Conservation (phyloP, 805 yeast genomes). For the Ascoidea tarda region DNA sequence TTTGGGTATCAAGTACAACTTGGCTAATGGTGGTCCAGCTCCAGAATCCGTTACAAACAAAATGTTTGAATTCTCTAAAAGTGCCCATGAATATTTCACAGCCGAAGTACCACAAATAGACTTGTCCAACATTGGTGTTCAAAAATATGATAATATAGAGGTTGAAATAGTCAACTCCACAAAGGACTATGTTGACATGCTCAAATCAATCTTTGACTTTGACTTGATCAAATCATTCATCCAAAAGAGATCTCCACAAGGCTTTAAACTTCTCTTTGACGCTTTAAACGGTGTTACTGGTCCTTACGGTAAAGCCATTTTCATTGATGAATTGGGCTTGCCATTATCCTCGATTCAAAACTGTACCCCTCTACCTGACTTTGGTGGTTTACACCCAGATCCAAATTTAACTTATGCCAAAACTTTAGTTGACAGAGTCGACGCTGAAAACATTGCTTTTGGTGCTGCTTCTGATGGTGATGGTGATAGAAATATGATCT, state of each 20-base stretch:
- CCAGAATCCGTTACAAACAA: constrained; percentile 88
- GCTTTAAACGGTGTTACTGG: constrained; percentile 94
- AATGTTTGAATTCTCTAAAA: constrained; percentile 58
- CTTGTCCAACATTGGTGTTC: constrained; percentile 39
- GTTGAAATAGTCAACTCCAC: constrained; percentile 80
- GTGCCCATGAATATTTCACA: constrained; percentile 45
- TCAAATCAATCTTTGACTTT: constrained; percentile 83
- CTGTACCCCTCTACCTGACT: constrained; percentile 68
- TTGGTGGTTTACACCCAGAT: constrained; percentile 97
- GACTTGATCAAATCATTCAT: constrained; percentile 64
- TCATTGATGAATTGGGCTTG: constrained; percentile 73
- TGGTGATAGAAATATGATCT: constrained; percentile 97
- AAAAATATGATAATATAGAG: constrained; percentile 31
- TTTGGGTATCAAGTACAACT: constrained; percentile 89
- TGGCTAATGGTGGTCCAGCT: constrained; percentile 96
- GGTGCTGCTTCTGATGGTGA: constrained; percentile 99
- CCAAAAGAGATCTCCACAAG: constrained; percentile 28
- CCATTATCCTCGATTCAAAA: constrained; percentile 64
- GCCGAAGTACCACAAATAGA: constrained; percentile 54
- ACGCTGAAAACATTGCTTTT: constrained; percentile 64
- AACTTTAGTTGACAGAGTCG: constrained; percentile 79
- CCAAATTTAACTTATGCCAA: constrained; percentile 93
- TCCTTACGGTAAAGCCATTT: constrained; percentile 81
- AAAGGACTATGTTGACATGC: constrained; percentile 58
- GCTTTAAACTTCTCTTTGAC: constrained; percentile 72